These are phyloP conservation scores for Yarrowia phangngaensis DNA, from an alignment of 805 yeast genomes.

Conservation along the genomic window DNA sequence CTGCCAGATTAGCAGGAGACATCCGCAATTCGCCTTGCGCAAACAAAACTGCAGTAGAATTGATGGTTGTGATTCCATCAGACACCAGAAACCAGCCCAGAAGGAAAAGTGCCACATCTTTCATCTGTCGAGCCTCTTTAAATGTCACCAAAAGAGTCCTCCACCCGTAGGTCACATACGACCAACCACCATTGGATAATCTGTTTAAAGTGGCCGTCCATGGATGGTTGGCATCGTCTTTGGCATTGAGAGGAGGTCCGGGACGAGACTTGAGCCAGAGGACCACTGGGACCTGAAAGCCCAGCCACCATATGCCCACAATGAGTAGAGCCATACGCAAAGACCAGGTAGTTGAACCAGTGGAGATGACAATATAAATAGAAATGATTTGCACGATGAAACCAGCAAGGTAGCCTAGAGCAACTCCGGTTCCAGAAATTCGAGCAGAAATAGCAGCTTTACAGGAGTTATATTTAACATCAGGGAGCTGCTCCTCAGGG, in stretches of 20 bases:
- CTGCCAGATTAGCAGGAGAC: slow-evolving; percentile 62
- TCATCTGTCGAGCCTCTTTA: slow-evolving; percentile 55
- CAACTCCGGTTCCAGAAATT: slow-evolving; percentile 67
- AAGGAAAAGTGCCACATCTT: slow-evolving; percentile 63
- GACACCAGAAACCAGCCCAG: slow-evolving; percentile 73
- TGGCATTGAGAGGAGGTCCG: slow-evolving; percentile 40
- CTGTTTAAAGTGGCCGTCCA: slow-evolving; percentile 24
- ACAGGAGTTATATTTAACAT: background rate
- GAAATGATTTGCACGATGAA: slow-evolving; percentile 61
- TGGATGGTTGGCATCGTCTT: slow-evolving; percentile 28
- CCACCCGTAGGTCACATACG: slow-evolving; percentile 59
- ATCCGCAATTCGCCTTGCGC: slow-evolving; percentile 67
- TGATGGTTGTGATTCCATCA: slow-evolving; percentile 73
- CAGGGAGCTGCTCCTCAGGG: background rate
- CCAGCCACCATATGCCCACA: slow-evolving; percentile 76
- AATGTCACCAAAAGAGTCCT: slow-evolving; percentile 51
- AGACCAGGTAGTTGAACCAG: slow-evolving; percentile 44
- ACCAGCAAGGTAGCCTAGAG: slow-evolving; percentile 67
- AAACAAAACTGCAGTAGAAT: slow-evolving; percentile 72
- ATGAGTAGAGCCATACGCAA: slow-evolving; percentile 57
- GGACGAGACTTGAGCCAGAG: slow-evolving; percentile 48
- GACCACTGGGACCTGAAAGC: slow-evolving; percentile 61
- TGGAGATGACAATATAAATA: slow-evolving; percentile 47
- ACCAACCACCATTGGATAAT: slow-evolving; percentile 23
- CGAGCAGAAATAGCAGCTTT: slow-evolving; percentile 33